A percentile compares a stretch with the other conserved stretches of the same genome.
Evolutionary conservation across 2,329 filamentous ascomycete genomes (phyloP).

Genomic region (Periglandula ipomoeae): DNA sequence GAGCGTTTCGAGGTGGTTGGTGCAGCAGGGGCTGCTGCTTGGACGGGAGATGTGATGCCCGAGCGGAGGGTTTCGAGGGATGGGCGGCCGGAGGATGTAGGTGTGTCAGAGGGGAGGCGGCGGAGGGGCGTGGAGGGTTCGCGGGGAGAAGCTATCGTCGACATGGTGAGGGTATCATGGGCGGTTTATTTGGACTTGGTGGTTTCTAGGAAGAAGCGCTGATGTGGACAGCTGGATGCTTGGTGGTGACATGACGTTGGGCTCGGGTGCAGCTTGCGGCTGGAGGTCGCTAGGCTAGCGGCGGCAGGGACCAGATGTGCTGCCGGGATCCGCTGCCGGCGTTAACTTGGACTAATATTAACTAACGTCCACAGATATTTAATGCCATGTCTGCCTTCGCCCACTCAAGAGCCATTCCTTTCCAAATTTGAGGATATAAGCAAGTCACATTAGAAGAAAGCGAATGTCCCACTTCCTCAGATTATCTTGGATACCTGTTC

Average conservation of each 20-base stretch:
- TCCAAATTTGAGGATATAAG: too few species aligned
- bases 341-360: background rate
- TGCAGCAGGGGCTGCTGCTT: conserved; percentile 25
- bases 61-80: conserved; percentile 61
- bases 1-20: conserved; percentile 37
- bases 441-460: too few species aligned
- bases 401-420: too few species aligned
- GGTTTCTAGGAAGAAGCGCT: background rate
- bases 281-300: too few species aligned
- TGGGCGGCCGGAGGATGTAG: conserved; percentile 66
- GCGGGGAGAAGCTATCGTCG: conserved; percentile 55
- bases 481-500: too few species aligned
- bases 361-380: too few species aligned
- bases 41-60: conserved; percentile 42
- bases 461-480: too few species aligned
- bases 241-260: background rate
- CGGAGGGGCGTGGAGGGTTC: conserved; percentile 49
- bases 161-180: conserved; percentile 34
- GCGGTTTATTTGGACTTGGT: background rate
- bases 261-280: too few species aligned
- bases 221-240: background rate
- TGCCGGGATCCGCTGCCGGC: background rate
- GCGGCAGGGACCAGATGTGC: too few species aligned
- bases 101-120: conserved; percentile 48
- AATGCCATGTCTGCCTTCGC: too few species aligned